Evolutionary conservation across 208 protist genomes (phyloP), one percentile per base, ranked within the genome.

Genomic region (Leptomonas pyrrhocoris): DNA sequence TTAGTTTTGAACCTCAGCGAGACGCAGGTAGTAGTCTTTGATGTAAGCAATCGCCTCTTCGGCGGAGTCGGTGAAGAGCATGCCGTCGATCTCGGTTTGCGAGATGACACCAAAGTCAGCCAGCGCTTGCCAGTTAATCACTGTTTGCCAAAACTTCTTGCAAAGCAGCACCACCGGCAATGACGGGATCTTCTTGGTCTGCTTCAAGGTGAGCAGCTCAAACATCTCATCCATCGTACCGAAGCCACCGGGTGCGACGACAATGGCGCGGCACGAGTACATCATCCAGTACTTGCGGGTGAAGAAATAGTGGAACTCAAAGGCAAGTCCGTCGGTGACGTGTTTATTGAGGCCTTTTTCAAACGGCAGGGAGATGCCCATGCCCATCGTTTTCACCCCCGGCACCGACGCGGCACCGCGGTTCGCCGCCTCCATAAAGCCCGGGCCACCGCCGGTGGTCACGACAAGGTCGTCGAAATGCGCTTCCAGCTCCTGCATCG

Each of bases 261-360:
- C 75, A 61, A 98, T 89, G 36, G 89, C 93, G 54, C 93, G 85
- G 77, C 88, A 94, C 6, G 88, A 93, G 85, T 97, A 97, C 88
- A 96, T 95, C 94, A 98, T 98, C 92, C 93, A 98, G 70, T 86
- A 98, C 80, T 98, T 98, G 38, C 94, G 90, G 3, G 94, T 96
- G 71, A 98, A 98, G 79, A 98, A 98, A 86, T 98, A 98, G 84
- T 98, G 94, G 72, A 96, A 98, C 78, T 95, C 89, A 68, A 98
- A 98, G 7, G 90, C 93, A 19, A 98, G 81, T n/a, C 85, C 87
- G 18, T 84, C 36, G 2, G 85, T 87, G 43, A 98, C 93, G 68
- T 93, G 94, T 11, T 64, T 74, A 68, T 98, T 98, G 45, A 98
- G 82, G 0, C 94, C 94, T 67, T 92, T 94, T 74, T 98, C 94